phyloP scores from a whole-genome alignment of 805 yeast species.

The Wickerhamiella qilinensis region DNA sequence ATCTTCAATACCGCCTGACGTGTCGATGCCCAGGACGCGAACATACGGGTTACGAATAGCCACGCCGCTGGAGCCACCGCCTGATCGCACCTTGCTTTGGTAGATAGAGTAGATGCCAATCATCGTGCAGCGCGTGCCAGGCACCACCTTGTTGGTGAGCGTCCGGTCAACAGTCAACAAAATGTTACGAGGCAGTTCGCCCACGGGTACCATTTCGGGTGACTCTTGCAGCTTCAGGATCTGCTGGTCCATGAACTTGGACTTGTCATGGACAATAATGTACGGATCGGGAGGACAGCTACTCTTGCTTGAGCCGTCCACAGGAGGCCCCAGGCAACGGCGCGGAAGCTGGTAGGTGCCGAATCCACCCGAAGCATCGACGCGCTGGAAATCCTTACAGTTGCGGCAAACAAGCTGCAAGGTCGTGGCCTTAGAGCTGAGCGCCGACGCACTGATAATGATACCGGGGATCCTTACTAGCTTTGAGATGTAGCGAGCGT shows the following conservation, averaged over 20 bases:
- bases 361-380: constrained; percentile 50
- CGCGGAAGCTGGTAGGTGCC: constrained; percentile 56
- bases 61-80: constrained; percentile 31
- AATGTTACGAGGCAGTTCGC: constrained; percentile 95
- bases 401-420: constrained; percentile 74
- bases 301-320: constrained; percentile 27
- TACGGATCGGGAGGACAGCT: constrained; percentile 88
- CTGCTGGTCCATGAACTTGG: constrained; percentile 90
- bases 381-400: constrained; percentile 64
- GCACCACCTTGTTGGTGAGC: constrained; percentile 77
- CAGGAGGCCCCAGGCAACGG: constrained; percentile 43
- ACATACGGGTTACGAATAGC: constrained; percentile 90
- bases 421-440: constrained; percentile 71
- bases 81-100: constrained; percentile 43
- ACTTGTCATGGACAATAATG: constrained; percentile 81
- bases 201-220: constrained; percentile 98
- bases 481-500: constrained; percentile 75
- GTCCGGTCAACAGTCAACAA: constrained; percentile 76
- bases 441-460: constrained; percentile 76
- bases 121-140: constrained; percentile 86
- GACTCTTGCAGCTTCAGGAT: constrained; percentile 83
- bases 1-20: constrained; percentile 60
- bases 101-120: constrained; percentile 87
- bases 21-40: constrained; percentile 69
- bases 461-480: constrained; percentile 87